Evolutionary conservation across 306 rosid genomes (phyloP).

Genomic region (Castanospermum australe): DNA sequence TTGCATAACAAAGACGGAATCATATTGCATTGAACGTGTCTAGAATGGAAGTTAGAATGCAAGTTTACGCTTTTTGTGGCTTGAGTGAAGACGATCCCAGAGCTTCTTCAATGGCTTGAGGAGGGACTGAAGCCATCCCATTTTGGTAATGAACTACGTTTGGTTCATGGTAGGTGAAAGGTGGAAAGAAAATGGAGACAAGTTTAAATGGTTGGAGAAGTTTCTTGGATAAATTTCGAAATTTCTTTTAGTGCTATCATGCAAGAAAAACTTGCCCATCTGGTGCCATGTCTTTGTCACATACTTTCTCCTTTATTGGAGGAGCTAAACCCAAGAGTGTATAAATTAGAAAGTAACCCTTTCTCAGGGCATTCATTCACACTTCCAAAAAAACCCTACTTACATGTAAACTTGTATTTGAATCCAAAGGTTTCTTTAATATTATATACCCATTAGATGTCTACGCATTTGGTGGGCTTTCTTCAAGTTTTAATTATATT

Average conservation of each 20-base stretch:
- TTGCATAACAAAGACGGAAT: not conserved
- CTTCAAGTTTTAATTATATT: not conserved
- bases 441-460: not conserved
- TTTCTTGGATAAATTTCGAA: constrained; percentile 30
- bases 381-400: not conserved
- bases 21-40: not conserved
- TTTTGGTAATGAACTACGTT: constrained; percentile 30
- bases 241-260: constrained; percentile 39
- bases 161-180: constrained; percentile 39
- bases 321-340: constrained; percentile 19
- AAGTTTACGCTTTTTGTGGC: constrained; percentile 42
- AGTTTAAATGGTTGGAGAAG: constrained; percentile 21
- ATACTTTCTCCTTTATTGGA: constrained; percentile 23
- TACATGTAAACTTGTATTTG: constrained; percentile 6
- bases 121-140: constrained; percentile 67
- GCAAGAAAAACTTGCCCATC: constrained; percentile 39
- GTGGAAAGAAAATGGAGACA: constrained; percentile 25
- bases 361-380: constrained; percentile 17
- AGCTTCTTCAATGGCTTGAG: constrained; percentile 67
- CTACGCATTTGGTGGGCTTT: not conserved
- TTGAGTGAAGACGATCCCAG: constrained; percentile 63
- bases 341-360: not conserved
- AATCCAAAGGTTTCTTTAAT: not conserved
- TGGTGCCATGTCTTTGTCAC: constrained; percentile 54
- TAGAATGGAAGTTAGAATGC: not conserved